A percentile compares a stretch with the other conserved stretches of the same genome.
Conservation (phyloP, 2,329 filamentous ascomycete genomes). For the Xenosphaeropsis pyriputrescens region DNA sequence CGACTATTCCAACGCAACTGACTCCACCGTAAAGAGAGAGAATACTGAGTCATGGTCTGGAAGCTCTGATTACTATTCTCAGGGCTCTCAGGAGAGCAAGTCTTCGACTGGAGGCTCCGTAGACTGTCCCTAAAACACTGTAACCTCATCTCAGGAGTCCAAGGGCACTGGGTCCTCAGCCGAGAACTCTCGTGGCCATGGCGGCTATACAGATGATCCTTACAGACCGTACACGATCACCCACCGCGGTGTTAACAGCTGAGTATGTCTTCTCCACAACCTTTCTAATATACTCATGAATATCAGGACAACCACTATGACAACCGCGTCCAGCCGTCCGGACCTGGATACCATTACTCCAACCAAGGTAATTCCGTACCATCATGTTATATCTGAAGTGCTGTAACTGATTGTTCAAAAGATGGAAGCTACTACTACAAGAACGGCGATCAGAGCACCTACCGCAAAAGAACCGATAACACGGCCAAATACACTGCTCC, state of each 20-base stretch:
- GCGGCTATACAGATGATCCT: no score
- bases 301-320: background rate
- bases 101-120: no score
- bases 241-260: background rate
- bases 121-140: no score
- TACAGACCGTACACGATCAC: background rate
- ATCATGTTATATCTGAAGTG: background rate
- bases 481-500: background rate
- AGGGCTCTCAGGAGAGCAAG: no score
- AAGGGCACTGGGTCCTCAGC: no score
- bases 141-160: no score
- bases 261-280: background rate
- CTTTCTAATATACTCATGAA: no score
- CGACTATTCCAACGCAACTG: no score
- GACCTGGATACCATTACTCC: background rate
- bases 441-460: background rate
- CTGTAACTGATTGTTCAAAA: background rate
- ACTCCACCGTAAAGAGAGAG: no score
- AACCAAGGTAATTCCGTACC: background rate
- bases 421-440: background rate
- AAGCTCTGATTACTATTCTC: no score
- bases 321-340: background rate
- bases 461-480: background rate
- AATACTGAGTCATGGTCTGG: no score
- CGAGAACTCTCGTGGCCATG: no score